Base-by-base conservation (phyloP, 2,329 filamentous ascomycete genomes). In the Arthroderma sp. region DNA sequence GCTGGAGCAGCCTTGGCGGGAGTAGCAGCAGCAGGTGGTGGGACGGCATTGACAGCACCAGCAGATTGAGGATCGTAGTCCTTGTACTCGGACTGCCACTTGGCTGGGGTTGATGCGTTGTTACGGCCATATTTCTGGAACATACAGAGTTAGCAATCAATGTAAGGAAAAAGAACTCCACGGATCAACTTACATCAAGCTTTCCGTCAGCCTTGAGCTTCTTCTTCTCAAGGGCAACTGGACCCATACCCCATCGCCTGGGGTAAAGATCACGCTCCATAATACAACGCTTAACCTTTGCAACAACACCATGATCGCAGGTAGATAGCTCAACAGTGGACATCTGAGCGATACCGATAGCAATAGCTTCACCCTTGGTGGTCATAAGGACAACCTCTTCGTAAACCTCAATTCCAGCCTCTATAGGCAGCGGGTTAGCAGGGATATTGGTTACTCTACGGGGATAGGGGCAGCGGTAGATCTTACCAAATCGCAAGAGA, bases 201-300 rank as follows among this genome's bases (percentile, higher is more conserved):
- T 96, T 95, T 74, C 93, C 93, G 65, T 89, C 87, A 56, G 91
- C 88, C 84, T 97, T 97, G 79, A 98, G 84, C 83, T 97, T 96
- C 87, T 98, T 98, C 85, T 98, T 98, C 81, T 97, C 90, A 53
- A 86, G 77, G 54, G 93, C 93, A 60, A 91, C 85, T 56, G 93
- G 91, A 61, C 93, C 93, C 70, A 97, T 83, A 64, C 93, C 93
- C 93, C 93, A 98, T 79, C 91, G 81, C 72, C 90, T 83, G 62
- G 93, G 93, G 81, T 98, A 98, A 59, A 97, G 81, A 72, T 97
- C 93, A 67, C 93, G 88, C 81, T 98, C 93, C 93, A 98, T 98
- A 74, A 98, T 98, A 75, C 91, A 95, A 67, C 93, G 86, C 85
- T 98, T 98, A 72, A 98, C 89, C 81, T 96, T 97, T 66, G 93